These are phyloP conservation scores for Ogataea angusta DNA, from an alignment of 805 yeast species.

Conservation along the genomic window DNA sequence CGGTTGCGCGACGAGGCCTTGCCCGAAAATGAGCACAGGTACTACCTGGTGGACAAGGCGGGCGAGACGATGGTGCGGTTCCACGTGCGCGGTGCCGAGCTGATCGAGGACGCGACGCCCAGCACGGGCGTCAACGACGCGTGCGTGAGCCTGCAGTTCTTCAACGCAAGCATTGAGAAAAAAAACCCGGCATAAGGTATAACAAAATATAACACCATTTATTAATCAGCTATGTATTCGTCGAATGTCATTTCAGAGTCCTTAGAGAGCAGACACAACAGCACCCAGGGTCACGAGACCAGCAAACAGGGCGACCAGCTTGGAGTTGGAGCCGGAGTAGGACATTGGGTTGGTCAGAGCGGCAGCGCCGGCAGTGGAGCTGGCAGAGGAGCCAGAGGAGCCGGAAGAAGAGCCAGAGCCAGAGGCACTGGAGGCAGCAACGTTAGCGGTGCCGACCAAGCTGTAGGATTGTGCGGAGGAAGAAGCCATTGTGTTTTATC, in stretches of 20 bases:
- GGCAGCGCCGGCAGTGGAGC: constrained; percentile 26
- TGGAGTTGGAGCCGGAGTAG: constrained; percentile 31
- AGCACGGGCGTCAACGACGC: constrained; percentile 47
- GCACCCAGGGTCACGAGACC: constrained; percentile 30
- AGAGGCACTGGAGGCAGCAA: constrained; percentile 18
- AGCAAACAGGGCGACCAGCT: constrained; percentile 28
- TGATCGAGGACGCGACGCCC: constrained; percentile 56
- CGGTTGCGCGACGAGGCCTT: constrained; percentile 23
- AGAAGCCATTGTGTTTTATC: constrained; percentile 17
- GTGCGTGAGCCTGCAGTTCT: constrained; percentile 49
- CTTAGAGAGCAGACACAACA: constrained; percentile 27
- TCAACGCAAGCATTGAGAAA: constrained; percentile 49
- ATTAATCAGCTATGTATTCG: constrained; percentile 7
- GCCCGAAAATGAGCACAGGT: constrained; percentile 18
- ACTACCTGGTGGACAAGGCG: constrained; percentile 20
- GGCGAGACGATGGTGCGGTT: constrained; percentile 33
- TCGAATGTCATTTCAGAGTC: background rate
- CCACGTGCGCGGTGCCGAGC: constrained; percentile 48
- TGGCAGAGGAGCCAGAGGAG: constrained; percentile 16
- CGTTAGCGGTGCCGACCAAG: background rate
- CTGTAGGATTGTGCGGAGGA: constrained; percentile 6
- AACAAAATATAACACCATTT: background rate
- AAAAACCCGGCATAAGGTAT: constrained; percentile 37
- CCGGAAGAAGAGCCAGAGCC: constrained; percentile 12
- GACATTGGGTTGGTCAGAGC: constrained; percentile 19